phyloP scores from a whole-genome alignment of 129 eudicot species.

The Apium graveolens region DNA sequence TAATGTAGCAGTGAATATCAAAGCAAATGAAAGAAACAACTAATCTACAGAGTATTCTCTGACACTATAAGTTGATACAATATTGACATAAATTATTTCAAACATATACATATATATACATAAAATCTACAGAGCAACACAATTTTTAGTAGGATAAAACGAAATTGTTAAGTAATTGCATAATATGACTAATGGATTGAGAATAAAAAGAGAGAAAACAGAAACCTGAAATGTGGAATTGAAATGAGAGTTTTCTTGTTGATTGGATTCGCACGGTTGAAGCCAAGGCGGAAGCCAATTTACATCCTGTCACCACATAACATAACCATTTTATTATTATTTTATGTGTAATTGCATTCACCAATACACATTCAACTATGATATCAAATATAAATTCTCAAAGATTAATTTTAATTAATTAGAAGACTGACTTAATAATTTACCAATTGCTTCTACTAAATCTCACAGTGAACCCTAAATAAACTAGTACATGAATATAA shows the following conservation, averaged over 20 bases:
- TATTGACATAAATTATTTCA: too few species aligned
- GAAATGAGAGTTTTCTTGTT: slow-evolving; percentile 17
- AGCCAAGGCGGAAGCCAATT: slow-evolving; percentile 89
- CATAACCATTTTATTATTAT: background rate
- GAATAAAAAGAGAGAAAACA: background rate
- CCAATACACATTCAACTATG: background rate
- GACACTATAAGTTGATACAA: too few species aligned
- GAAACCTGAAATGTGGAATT: slow-evolving; percentile 13
- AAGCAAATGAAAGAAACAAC: background rate
- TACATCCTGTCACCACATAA: slow-evolving; percentile 45
- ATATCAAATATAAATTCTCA: background rate
- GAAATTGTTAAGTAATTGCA: background rate
- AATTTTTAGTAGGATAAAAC: background rate
- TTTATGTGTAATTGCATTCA: background rate
- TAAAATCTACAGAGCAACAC: too few species aligned
- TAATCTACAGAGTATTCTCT: background rate
- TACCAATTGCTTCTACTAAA: background rate
- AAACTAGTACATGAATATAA: background rate
- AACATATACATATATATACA: too few species aligned
- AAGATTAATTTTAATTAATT: too few species aligned
- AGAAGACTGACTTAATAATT: background rate
- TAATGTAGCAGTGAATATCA: background rate
- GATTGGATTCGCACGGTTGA: slow-evolving; percentile 36
- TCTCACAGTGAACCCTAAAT: background rate
- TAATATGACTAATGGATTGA: background rate